A percentile compares a stretch with the other conserved stretches of the same genome.
phyloP scores from a whole-genome alignment of 2,329 filamentous ascomycete genomes.

The Paecilomyces sp. region DNA sequence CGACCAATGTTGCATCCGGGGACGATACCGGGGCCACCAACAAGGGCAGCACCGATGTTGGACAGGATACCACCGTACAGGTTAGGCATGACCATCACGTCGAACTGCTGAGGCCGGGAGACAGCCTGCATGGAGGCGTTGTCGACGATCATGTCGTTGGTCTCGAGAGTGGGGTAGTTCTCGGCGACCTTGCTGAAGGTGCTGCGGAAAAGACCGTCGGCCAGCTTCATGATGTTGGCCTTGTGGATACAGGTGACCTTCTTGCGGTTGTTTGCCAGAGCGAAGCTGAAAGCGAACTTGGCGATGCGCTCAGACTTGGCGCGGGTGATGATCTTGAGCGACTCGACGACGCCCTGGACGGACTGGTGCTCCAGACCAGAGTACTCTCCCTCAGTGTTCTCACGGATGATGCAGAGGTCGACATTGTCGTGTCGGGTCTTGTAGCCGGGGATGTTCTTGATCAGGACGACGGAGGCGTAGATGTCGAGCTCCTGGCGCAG shows the following conservation, averaged over 20 bases:
- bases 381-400: constrained; percentile 99
- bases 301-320: constrained; percentile 98
- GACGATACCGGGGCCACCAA: constrained; percentile 93
- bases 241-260: constrained; percentile 99
- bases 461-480: constrained; percentile 93
- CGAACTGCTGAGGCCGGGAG: constrained; percentile 92
- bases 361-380: constrained; percentile 98
- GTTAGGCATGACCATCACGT: constrained; percentile 99
- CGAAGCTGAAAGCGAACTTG: constrained; percentile 97
- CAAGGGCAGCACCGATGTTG: constrained; percentile 95
- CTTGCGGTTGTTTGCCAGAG: constrained; percentile 96
- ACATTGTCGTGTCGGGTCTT: constrained; percentile 94
- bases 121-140: constrained; percentile 99
- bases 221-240: constrained; percentile 99
- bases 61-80: constrained; percentile 97
- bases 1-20: constrained; percentile 99
- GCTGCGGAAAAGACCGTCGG: constrained; percentile 96
- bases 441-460: constrained; percentile 99
- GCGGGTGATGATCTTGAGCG: constrained; percentile 98
- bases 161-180: constrained; percentile 92
- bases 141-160: constrained; percentile 99
- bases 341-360: constrained; percentile 92
- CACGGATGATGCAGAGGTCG: constrained; percentile 98
- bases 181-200: constrained; percentile 91
- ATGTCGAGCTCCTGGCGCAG: constrained; percentile 99